Conservation (phyloP, 768 basidiomycete genomes). For the Xanthoconium purpureum region DNA sequence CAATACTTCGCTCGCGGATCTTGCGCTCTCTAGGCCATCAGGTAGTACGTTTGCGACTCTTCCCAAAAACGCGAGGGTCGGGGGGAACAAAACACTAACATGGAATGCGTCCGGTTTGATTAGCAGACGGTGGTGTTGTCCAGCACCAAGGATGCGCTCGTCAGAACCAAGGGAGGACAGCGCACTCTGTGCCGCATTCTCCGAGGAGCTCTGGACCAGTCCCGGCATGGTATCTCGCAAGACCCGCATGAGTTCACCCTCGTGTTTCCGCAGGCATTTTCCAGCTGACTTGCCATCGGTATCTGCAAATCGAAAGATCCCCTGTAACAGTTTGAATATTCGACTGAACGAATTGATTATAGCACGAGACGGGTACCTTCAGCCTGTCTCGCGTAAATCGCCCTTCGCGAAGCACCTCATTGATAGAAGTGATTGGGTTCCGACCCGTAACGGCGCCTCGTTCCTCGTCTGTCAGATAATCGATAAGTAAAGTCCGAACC, state of each 20-base stretch:
- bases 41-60: slow-evolving; percentile 72
- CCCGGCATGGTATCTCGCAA: slow-evolving; percentile 93
- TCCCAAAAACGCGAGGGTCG: slow-evolving; percentile 82
- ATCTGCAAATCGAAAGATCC: slow-evolving; percentile 88
- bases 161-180: slow-evolving; percentile 62
- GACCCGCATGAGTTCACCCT: slow-evolving; percentile 80
- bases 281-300: slow-evolving; percentile 73
- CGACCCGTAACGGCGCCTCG: slow-evolving; percentile 73
- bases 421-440: slow-evolving; percentile 90
- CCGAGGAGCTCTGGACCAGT: slow-evolving; percentile 69
- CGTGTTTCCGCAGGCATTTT: slow-evolving; percentile 69
- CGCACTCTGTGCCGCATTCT: slow-evolving; percentile 59
- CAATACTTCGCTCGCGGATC: slow-evolving; percentile 67
- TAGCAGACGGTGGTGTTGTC: slow-evolving; percentile 80
- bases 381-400: slow-evolving; percentile 73
- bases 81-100: slow-evolving; percentile 91
- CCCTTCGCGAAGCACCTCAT: slow-evolving; percentile 86
- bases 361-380: slow-evolving; percentile 50
- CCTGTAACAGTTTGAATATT: slow-evolving; percentile 41
- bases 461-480: slow-evolving; percentile 92
- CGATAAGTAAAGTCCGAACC: slow-evolving; percentile 80
- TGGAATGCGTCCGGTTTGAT: slow-evolving; percentile 93
- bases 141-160: slow-evolving; percentile 67
- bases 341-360: not conserved
- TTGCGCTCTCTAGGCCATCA: slow-evolving; percentile 60